phyloP scores from a whole-genome alignment of 2,329 filamentous ascomycete species.

The Apiospora pterosperma region DNA sequence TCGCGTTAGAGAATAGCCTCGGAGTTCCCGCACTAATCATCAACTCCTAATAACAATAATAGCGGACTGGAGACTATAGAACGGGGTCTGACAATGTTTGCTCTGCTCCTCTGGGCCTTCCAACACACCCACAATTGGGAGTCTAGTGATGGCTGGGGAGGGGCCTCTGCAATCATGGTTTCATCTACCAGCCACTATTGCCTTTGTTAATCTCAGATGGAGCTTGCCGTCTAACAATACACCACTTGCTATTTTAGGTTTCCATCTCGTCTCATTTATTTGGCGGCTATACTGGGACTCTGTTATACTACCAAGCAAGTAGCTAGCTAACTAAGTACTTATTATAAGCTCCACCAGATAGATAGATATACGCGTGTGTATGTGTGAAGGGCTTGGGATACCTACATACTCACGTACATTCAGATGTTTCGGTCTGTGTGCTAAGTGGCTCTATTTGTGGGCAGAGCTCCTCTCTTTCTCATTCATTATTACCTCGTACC shows the following conservation, averaged over 20 bases:
- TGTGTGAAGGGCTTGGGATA: background rate
- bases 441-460: background rate
- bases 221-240: background rate
- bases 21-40: background rate
- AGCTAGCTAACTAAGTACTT: background rate
- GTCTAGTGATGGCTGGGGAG: background rate
- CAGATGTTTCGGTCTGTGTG: slow-evolving; percentile 1
- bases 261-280: background rate
- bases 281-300: background rate
- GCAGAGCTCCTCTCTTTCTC: background rate
- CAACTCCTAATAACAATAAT: background rate
- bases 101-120: background rate
- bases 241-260: background rate
- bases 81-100: background rate
- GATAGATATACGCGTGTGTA: background rate
- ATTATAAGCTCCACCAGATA: background rate
- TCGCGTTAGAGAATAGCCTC: background rate
- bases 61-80: background rate
- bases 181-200: background rate
- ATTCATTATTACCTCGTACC: too few relatives aligned
- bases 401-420: background rate
- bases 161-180: background rate
- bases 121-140: background rate
- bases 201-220: background rate
- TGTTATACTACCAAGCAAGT: too few relatives aligned